Percentiles rank a stretch among this genome's conserved stretches.
These are phyloP conservation scores for Cytospora mali DNA, from an alignment of 2,329 filamentous ascomycete genomes.

Conservation along the genomic window DNA sequence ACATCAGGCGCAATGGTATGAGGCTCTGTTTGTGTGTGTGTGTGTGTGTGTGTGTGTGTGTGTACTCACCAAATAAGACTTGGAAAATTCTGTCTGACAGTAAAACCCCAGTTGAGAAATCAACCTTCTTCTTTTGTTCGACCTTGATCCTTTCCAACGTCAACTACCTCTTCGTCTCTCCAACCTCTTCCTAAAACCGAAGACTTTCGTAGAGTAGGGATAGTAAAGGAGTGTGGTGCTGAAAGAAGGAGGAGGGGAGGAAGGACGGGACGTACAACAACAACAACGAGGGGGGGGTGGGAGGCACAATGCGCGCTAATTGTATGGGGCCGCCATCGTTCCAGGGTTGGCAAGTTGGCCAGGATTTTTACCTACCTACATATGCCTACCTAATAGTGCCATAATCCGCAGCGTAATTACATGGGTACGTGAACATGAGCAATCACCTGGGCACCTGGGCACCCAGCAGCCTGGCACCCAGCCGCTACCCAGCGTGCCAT, in stretches of 20 bases:
- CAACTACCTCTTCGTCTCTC: constrained; percentile 1
- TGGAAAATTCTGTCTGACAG: background rate
- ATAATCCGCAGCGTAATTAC: no score
- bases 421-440: no score
- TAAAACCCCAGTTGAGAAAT: background rate
- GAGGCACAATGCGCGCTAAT: background rate
- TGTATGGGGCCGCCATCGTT: background rate
- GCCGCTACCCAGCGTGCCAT: no score
- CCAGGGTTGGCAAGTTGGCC: background rate
- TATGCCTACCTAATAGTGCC: no score
- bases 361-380: no score
- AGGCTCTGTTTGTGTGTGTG: no score
- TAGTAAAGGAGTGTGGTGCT: background rate
- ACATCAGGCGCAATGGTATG: background rate
- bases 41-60: background rate
- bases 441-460: no score
- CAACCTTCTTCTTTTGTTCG: background rate
- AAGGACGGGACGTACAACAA: background rate
- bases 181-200: background rate
- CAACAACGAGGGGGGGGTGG: background rate
- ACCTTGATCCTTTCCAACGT: background rate
- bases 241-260: background rate
- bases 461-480: no score
- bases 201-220: background rate
- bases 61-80: background rate